Base-by-base conservation (phyloP, 495 filamentous ascomycete species). In the Emericellopsis terricola region DNA sequence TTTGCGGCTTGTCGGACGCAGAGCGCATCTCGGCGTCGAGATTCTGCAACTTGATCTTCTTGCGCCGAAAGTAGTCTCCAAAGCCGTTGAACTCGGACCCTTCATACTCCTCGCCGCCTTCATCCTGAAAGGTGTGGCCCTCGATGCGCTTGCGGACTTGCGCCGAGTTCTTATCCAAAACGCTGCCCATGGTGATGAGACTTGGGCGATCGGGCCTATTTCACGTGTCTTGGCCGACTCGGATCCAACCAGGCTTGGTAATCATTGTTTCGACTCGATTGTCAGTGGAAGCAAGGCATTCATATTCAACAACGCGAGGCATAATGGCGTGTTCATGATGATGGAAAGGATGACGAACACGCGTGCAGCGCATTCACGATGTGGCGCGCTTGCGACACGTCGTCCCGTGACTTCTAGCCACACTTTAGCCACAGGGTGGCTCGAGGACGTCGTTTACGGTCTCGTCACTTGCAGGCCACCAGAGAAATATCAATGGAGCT, bases 11-110 rank as follows among this genome's bases (percentile, higher is more conserved):
- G 41, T 76, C 76, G 6, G 73, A 68, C 1, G 71, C 61, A 24
- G 57, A 54, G 37, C 85, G 77, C 14, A 93, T 57, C 42, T 93
- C 71, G 3, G 73, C 73, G 51, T 96, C 86, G 32, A 84, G 71
- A 42, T 94, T 94, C 50, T 94, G 89, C 4, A 97, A 63, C 44
- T 97, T 97, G 47, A 86, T 71, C 54, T 93, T 92, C 56, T 97
- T 97, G 34, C 83, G 73, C 28, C 83, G 72, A 48, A 91, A 85
- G 48, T 96, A 97, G 41, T 94, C 84, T 13, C 64, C 55, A 46
- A 94, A 83, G 2, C 84, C 86, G 4, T 85, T 85, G 48, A 94
- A 96, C 33, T 65, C 71, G 24, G 84, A 94, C 1, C 64, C 69
- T 37, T 74, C 76, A 56, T 97, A 97, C 56, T 94, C 89, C 39